Conservation (phyloP, 2,329 filamentous ascomycete genomes). For the Aspergillus versicolor region DNA sequence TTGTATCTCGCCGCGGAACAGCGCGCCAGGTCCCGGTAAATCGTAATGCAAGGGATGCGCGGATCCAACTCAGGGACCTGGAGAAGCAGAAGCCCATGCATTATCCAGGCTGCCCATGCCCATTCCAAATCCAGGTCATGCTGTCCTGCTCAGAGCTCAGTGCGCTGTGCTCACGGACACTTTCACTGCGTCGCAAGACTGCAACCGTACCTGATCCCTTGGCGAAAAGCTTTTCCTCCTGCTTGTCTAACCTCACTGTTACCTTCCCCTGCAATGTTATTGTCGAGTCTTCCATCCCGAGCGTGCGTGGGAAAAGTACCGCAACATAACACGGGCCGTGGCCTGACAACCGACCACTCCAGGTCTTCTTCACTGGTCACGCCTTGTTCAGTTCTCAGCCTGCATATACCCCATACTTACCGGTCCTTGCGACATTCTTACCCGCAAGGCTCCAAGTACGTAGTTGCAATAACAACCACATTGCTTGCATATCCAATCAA, state of each 20-base stretch:
- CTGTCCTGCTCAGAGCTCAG: too few species aligned
- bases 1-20: constrained; percentile 9
- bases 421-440: too few species aligned
- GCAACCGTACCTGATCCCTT: not conserved
- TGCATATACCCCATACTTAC: not conserved
- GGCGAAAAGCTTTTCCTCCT: not conserved
- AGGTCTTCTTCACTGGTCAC: not conserved
- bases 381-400: not conserved
- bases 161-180: not conserved
- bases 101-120: not conserved
- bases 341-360: not conserved
- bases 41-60: constrained; percentile 19
- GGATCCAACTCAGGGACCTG: constrained; percentile 14
- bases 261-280: not conserved
- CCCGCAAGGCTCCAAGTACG: too few species aligned
- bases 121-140: not conserved
- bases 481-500: not conserved
- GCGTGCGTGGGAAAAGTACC: not conserved
- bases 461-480: not conserved
- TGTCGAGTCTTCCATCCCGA: not conserved
- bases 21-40: not conserved
- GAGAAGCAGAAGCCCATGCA: not conserved
- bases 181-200: not conserved
- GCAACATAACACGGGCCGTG: too few species aligned
- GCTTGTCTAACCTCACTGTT: not conserved